These are phyloP conservation scores for Calonectria hawksworthii DNA, from an alignment of 2,329 filamentous ascomycete species.

Conservation along the genomic window DNA sequence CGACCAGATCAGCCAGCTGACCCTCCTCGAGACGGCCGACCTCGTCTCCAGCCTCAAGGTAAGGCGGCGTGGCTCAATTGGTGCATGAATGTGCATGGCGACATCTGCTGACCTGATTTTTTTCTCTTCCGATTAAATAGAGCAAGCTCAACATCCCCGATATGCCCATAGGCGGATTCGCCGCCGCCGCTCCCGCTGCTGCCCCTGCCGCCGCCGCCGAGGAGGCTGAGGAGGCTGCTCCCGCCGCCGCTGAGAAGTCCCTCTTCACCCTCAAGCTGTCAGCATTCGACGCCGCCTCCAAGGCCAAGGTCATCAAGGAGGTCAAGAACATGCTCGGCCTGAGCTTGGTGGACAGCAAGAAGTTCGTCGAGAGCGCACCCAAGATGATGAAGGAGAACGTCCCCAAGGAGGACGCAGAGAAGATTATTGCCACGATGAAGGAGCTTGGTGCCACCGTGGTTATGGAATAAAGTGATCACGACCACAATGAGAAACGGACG, in stretches of 20 bases:
- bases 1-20: conserved; percentile 99
- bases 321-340: conserved; percentile 96
- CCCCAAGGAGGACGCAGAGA: conserved; percentile 98
- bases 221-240: conserved; percentile 90
- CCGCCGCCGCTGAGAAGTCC: conserved; percentile 93
- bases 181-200: conserved; percentile 75
- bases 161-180: conserved; percentile 93
- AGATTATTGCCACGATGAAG: conserved; percentile 97
- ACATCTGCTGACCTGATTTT: conserved; percentile 32
- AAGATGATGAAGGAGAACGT: conserved; percentile 99
- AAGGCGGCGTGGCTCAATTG: conserved; percentile 43
- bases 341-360: conserved; percentile 99
- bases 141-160: conserved; percentile 97
- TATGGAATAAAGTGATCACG: conserved; percentile 80
- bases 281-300: conserved; percentile 87
- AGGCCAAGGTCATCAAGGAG: conserved; percentile 99
- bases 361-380: conserved; percentile 98
- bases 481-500: conserved; percentile 35
- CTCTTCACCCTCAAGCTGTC: conserved; percentile 97
- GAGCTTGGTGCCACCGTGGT: conserved; percentile 88
- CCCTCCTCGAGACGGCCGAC: conserved; percentile 95
- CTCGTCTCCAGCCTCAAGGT: conserved; percentile 97
- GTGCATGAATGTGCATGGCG: background rate
- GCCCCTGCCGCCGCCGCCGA: conserved; percentile 76
- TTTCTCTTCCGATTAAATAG: conserved; percentile 61